Conservation (phyloP, 257 asterid species). For the Leptodermis oblonga region DNA sequence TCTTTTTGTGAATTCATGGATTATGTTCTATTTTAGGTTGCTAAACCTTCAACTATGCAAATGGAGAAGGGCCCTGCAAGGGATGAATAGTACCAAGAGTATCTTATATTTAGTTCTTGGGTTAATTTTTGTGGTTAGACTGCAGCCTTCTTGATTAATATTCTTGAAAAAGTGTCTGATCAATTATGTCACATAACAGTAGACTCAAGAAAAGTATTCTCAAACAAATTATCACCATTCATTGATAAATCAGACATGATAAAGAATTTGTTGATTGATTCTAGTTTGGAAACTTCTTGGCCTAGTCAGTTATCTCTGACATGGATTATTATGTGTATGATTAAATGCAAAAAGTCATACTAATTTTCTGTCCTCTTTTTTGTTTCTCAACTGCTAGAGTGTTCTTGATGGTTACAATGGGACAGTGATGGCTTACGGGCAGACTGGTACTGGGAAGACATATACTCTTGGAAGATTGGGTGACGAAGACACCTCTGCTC, state of each 20-base stretch:
- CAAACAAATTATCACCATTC: not conserved
- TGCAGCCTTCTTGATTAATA: not conserved
- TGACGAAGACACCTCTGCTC: conserved; percentile 96
- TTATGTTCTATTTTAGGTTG: not conserved
- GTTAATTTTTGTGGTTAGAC: not conserved
- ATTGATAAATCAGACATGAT: not conserved
- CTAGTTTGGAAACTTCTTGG: not conserved
- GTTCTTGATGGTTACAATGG: conserved; percentile 98
- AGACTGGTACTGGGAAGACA: conserved; percentile 98
- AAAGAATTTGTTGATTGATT: not conserved
- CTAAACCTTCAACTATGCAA: not conserved
- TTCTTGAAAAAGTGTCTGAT: not conserved
- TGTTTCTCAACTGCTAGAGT: conserved; percentile 44
- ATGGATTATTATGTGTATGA: conserved; percentile 3
- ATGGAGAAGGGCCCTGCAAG: not conserved
- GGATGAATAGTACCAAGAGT: no score
- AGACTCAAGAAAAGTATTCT: not conserved
- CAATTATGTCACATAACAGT: not conserved
- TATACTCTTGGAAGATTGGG: conserved; percentile 95
- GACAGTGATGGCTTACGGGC: conserved; percentile 99
- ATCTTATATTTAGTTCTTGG: not conserved
- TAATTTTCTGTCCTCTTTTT: conserved; percentile 6
- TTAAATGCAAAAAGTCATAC: not conserved
- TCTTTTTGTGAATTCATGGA: not conserved
- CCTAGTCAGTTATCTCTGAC: conserved; percentile 1